Evolutionary conservation across 139 green algal genomes (phyloP).

Genomic region (Auxenochlorella pyrenoidosa): DNA sequence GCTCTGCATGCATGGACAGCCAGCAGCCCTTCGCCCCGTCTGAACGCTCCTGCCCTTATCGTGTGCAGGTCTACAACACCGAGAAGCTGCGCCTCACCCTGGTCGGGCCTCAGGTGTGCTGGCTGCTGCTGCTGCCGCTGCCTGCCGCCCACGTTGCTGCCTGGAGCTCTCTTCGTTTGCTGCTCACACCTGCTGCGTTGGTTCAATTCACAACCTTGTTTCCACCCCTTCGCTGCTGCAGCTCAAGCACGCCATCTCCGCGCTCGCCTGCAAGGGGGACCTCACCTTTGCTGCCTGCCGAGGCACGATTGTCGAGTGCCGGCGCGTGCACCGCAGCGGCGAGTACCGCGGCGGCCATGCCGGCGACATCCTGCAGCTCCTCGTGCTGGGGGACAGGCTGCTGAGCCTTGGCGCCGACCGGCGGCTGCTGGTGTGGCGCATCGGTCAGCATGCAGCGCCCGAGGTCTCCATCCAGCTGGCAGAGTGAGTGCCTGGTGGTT

Average conservation of each 20-base stretch:
- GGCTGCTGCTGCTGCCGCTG: neutral
- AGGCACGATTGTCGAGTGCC: conserved; percentile 75
- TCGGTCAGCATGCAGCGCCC: conserved; percentile 68
- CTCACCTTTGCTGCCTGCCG: conserved; percentile 90
- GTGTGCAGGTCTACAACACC: conserved; percentile 88
- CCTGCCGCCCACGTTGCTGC: neutral
- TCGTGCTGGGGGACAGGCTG: conserved; percentile 85
- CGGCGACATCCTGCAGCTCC: conserved; percentile 70
- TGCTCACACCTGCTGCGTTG: too few species aligned
- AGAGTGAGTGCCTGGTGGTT: neutral
- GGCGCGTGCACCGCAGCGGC: conserved; percentile 65
- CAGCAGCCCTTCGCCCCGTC: neutral
- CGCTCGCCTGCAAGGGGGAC: conserved; percentile 79
- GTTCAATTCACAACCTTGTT: too few species aligned
- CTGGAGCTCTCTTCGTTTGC: neutral
- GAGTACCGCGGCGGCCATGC: conserved; percentile 54
- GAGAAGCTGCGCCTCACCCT: conserved; percentile 82
- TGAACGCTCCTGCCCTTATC: too few species aligned
- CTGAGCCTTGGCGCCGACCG: conserved; percentile 75
- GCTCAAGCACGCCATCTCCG: conserved; percentile 74
- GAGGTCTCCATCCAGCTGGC: conserved; percentile 43
- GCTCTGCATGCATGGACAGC: neutral
- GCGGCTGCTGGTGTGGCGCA: conserved; percentile 78
- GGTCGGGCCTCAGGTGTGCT: conserved; percentile 81
- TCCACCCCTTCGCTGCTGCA: conserved; percentile 44